These are phyloP conservation scores for Phytophthora aleatoria DNA, from an alignment of 352 stramenopile genomes.

Conservation along the genomic window DNA sequence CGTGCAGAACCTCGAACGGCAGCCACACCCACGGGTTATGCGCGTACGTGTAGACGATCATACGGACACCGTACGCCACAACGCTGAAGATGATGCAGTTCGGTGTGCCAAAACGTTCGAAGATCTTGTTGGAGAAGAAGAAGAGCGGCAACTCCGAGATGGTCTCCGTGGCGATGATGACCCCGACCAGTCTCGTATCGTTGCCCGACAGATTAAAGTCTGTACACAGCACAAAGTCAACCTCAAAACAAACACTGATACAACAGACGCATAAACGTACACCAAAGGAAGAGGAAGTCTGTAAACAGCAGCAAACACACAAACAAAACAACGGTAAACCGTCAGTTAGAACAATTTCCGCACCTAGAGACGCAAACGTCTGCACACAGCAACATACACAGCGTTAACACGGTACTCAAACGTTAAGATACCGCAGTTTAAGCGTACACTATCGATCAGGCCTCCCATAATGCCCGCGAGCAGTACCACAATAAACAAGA, in stretches of 20 bases:
- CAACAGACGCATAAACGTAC: neutral
- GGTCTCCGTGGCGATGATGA: constrained; percentile 72
- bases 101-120: constrained; percentile 60
- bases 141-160: constrained; percentile 77
- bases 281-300: constrained; percentile 68
- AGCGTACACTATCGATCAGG: constrained; percentile 50
- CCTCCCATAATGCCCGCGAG: constrained; percentile 64
- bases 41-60: constrained; percentile 69
- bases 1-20: constrained; percentile 70
- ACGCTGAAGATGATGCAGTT: constrained; percentile 58
- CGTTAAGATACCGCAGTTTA: neutral
- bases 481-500: constrained; percentile 70
- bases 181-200: constrained; percentile 63
- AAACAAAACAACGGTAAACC: neutral
- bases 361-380: neutral
- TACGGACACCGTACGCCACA: constrained; percentile 55
- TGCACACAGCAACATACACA: neutral
- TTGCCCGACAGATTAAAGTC: constrained; percentile 74
- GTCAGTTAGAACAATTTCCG: neutral
- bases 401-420: neutral
- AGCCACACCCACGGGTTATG: constrained; percentile 67
- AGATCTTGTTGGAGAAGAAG: constrained; percentile 75
- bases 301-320: neutral
- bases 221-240: constrained; percentile 1
- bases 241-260: neutral